A percentile compares a stretch with the other conserved stretches of the same genome.
Conservation (phyloP, 306 rosid genomes). For the Myrica gale region DNA sequence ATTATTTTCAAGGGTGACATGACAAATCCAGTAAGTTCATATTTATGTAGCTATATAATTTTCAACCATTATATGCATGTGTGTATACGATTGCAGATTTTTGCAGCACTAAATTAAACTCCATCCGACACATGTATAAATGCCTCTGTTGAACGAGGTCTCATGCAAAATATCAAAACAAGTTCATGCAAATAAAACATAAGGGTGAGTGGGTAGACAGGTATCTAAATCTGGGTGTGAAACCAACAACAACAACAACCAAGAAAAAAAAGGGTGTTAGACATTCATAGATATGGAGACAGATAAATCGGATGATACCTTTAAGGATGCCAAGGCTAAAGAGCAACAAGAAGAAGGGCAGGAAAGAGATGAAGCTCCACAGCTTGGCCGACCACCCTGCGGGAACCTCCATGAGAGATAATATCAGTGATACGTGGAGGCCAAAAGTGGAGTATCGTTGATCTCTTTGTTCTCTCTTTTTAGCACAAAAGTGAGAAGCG, state of each 20-base stretch:
- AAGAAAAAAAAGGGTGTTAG: background rate
- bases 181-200: background rate
- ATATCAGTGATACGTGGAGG: background rate
- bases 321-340: conserved; percentile 59
- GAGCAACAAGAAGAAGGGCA: conserved; percentile 67
- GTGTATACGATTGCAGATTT: background rate
- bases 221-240: background rate
- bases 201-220: background rate
- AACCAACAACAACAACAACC: background rate
- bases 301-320: conserved; percentile 38
- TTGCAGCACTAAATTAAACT: background rate
- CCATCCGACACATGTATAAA: background rate
- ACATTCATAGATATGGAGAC: background rate
- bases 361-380: conserved; percentile 61
- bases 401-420: conserved; percentile 42
- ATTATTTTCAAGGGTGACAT: background rate
- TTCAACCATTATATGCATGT: background rate
- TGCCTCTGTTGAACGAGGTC: background rate
- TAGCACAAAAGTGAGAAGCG: no score
- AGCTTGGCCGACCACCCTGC: conserved; percentile 37
- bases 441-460: background rate
- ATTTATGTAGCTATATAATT: background rate
- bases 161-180: background rate
- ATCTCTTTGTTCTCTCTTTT: no score
- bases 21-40: background rate